Evolutionary conservation across 495 filamentous ascomycete genomes (phyloP).

Genomic region (Evansstolkia leycettana): DNA sequence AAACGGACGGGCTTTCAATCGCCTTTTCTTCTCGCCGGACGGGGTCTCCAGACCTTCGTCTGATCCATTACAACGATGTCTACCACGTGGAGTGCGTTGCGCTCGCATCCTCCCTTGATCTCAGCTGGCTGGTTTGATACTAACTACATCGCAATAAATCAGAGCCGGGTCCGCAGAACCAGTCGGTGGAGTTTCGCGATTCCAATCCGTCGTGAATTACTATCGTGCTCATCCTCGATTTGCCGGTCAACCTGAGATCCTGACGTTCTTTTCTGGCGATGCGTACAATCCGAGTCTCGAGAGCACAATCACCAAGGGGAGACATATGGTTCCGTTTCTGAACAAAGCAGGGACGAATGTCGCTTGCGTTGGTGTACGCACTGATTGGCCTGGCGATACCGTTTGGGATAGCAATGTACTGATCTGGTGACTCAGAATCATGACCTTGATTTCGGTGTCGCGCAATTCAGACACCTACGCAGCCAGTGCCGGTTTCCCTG

Average conservation of each 20-base stretch:
- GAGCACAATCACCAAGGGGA: slow-evolving; percentile 73
- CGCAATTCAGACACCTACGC: slow-evolving; percentile 60
- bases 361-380: slow-evolving; percentile 62
- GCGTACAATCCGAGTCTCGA: slow-evolving; percentile 85
- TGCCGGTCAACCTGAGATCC: slow-evolving; percentile 44
- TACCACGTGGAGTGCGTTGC: slow-evolving; percentile 66
- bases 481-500: slow-evolving; percentile 74
- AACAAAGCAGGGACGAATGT: slow-evolving; percentile 65
- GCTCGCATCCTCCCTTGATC: neutral
- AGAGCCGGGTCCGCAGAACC: slow-evolving; percentile 62
- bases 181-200: slow-evolving; percentile 65
- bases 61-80: slow-evolving; percentile 87
- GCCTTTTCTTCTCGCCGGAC: slow-evolving; percentile 41
- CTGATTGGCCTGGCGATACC: neutral
- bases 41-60: slow-evolving; percentile 54
- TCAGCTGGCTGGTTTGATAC: too few relatives aligned
- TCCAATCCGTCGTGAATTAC: slow-evolving; percentile 63
- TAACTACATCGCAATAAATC: neutral
- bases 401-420: slow-evolving; percentile 1
- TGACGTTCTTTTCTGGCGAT: slow-evolving; percentile 86
- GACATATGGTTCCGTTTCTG: slow-evolving; percentile 81
- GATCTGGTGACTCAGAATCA: slow-evolving; percentile 48
- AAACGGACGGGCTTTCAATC: slow-evolving; percentile 26
- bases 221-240: slow-evolving; percentile 52
- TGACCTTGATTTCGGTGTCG: slow-evolving; percentile 86